phyloP scores from a whole-genome alignment of 768 basidiomycete species.

The Hemileccinum rubropunctum region DNA sequence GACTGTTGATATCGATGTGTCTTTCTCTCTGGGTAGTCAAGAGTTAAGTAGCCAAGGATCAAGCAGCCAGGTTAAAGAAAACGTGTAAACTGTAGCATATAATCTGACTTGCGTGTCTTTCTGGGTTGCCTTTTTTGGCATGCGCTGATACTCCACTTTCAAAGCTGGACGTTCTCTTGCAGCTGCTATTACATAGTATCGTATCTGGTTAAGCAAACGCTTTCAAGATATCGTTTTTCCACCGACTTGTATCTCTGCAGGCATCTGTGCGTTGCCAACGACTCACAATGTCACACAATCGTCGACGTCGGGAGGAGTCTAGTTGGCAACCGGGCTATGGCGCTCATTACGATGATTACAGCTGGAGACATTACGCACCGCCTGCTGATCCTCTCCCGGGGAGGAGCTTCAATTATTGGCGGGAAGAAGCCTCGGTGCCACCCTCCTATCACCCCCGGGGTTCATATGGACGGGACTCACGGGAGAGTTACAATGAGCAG shows the following conservation, averaged over 20 bases:
- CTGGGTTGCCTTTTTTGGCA: neutral
- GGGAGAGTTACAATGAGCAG: conserved; percentile 9
- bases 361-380: conserved; percentile 9
- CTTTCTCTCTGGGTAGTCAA: neutral
- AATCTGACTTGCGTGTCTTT: neutral
- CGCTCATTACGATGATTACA: conserved; percentile 9
- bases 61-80: neutral
- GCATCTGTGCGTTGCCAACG: conserved; percentile 7
- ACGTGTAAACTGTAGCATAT: neutral
- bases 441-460: conserved; percentile 4
- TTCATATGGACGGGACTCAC: conserved; percentile 3
- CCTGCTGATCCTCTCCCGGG: neutral
- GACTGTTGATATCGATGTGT: conserved; percentile 5
- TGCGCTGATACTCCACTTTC: too few relatives aligned
- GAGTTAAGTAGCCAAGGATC: neutral
- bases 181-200: too few relatives aligned
- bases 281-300: conserved; percentile 15
- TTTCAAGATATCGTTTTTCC: conserved; percentile 18
- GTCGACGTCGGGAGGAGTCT: conserved; percentile 13
- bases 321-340: conserved; percentile 1
- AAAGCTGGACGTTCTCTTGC: too few relatives aligned
- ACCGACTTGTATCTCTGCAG: conserved; percentile 1
- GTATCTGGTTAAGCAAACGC: neutral
- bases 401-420: conserved; percentile 24
- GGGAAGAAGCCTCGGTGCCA: conserved; percentile 8